Evolutionary conservation across 805 yeast genomes (phyloP).

Genomic region (Candida orba): DNA sequence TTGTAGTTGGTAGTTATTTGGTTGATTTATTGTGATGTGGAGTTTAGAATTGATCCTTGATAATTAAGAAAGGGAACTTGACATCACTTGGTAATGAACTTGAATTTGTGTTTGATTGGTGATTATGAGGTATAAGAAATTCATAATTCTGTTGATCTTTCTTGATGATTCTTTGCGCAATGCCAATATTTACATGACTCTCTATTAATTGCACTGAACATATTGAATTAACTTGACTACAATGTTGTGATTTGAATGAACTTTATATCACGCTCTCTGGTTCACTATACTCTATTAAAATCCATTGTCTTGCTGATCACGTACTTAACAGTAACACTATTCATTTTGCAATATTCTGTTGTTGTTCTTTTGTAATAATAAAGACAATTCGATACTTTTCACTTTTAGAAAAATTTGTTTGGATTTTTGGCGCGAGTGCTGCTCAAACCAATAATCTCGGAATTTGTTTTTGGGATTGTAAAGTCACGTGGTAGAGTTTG

Average conservation of each 20-base stretch:
- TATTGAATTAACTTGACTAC: no score
- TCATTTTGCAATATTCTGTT: constrained; percentile 48
- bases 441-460: constrained; percentile 6
- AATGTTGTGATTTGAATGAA: no score
- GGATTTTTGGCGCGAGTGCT: constrained; percentile 7
- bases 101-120: no score
- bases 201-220: no score
- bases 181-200: neutral
- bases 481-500: constrained; percentile 4
- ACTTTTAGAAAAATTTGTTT: constrained; percentile 11
- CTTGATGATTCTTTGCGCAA: neutral
- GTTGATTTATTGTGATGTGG: no score
- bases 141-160: neutral
- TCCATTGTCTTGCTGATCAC: constrained; percentile 28
- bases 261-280: neutral
- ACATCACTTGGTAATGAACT: no score
- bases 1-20: no score
- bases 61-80: no score
- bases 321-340: constrained; percentile 98
- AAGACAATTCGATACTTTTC: constrained; percentile 7
- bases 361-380: constrained; percentile 1
- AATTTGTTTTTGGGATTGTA: neutral
- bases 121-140: no score
- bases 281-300: neutral
- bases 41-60: no score